Percentiles rank a stretch among this genome's conserved stretches.
phyloP scores from a whole-genome alignment of 1,139 yeast genomes.

The Pichia sp. region DNA sequence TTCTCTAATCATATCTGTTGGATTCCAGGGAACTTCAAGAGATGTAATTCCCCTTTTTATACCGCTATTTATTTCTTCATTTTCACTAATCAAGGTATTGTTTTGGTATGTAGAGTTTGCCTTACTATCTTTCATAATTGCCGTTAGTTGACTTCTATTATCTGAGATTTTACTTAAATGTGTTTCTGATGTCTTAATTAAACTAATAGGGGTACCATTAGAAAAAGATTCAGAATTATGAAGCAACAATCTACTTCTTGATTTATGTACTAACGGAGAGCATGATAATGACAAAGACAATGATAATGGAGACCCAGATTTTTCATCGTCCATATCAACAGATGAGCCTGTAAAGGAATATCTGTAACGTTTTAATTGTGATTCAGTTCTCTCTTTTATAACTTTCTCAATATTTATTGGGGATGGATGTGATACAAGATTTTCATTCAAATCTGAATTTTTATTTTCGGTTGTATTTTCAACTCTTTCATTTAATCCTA shows the following conservation, averaged over 20 bases:
- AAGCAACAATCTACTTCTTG: conserved; percentile 16
- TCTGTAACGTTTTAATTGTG: conserved; percentile 16
- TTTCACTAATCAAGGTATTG: no score
- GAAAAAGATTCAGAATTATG: conserved; percentile 7
- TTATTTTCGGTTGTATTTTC: no score
- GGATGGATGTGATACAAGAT: no score
- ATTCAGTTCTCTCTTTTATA: conserved; percentile 3
- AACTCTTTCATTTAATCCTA: no score
- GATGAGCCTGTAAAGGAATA: conserved; percentile 29
- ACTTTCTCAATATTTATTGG: conserved; percentile 7
- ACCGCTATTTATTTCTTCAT: neutral
- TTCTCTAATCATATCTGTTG: conserved; percentile 37
- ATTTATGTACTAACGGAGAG: conserved; percentile 16
- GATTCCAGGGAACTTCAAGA: conserved; percentile 41
- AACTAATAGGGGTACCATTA: conserved; percentile 2
- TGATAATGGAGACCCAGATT: conserved; percentile 15
- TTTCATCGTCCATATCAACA: conserved; percentile 30
- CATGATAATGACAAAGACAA: conserved; percentile 20
- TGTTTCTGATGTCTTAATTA: conserved; percentile 27
- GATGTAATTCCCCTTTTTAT: neutral
- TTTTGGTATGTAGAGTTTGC: no score
- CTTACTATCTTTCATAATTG: conserved; percentile 15
- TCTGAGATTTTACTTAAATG: conserved; percentile 17
- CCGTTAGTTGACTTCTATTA: conserved; percentile 24
- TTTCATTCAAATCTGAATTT: no score